Evolutionary conservation across 768 basidiomycete genomes (phyloP).

Genomic region (Agaricus sinodeliciosus): DNA sequence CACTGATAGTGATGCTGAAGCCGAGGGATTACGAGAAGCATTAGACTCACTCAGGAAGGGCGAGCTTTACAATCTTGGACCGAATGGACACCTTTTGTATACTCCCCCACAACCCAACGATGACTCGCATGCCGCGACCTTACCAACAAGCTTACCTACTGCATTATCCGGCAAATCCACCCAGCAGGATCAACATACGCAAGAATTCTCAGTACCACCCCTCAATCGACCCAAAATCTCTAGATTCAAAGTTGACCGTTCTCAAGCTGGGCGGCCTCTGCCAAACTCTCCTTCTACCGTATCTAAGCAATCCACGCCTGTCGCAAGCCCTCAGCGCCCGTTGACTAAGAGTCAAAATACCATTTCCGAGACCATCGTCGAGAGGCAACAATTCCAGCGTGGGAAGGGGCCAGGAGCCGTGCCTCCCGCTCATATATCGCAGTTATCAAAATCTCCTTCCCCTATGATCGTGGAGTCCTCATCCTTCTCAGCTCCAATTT

Average conservation of each 20-base stretch:
- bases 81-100: conserved; percentile 30
- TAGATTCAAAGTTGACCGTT: conserved; percentile 42
- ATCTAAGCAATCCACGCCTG: conserved; percentile 3
- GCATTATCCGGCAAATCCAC: too few species aligned
- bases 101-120: conserved; percentile 15
- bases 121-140: background rate
- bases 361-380: conserved; percentile 1
- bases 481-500: conserved; percentile 14
- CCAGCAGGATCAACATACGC: background rate
- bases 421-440: conserved; percentile 3
- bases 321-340: conserved; percentile 16
- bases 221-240: conserved; percentile 34
- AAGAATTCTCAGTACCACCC: conserved; percentile 17
- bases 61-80: conserved; percentile 47
- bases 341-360: conserved; percentile 26
- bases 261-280: conserved; percentile 22
- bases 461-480: conserved; percentile 17
- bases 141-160: too few species aligned
- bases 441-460: conserved; percentile 15
- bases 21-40: conserved; percentile 40
- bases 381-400: background rate
- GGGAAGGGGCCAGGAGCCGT: background rate
- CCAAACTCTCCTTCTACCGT: conserved; percentile 7
- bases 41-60: conserved; percentile 45
- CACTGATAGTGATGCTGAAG: conserved; percentile 53